Base-by-base conservation (phyloP, 768 basidiomycete genomes). In the Mycena maculata region DNA sequence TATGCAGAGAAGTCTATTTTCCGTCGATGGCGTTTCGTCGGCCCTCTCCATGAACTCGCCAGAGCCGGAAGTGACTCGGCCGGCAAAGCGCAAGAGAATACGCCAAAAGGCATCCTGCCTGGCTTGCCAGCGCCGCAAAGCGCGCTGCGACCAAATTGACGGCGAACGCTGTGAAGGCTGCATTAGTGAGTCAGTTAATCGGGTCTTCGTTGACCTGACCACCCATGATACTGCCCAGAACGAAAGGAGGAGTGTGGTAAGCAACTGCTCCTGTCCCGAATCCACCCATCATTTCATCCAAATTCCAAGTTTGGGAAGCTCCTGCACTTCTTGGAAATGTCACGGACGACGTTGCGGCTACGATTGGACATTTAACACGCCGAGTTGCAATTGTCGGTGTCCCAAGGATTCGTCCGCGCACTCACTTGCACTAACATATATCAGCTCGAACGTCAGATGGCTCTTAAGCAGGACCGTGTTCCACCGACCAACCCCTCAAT, bases 71-170 rank as follows among this genome's bases (percentile, higher is more conserved):
- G 44, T 31, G 6, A 13, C 54, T 27, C 62, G 62, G 22, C 62
- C 62, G 7, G 53, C 62, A 30, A 63, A 63, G 16, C 62, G 62
- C 44, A 63, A 48, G 25, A 38, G 62, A 30, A 44, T 63, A 13
- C 62, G 62, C 44, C 62, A 55, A 36, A 63, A 63, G 45, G 53
- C 62, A 7, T 63, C 62, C 30, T 63, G 62, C 27, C 36, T 63
- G 1, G 44, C 53, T 13, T 63, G 62, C 38, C 62, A 63, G 22
- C 62, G 62, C 8, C 62, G 62, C 20, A 63, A 63, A 49, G 62
- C 33, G 20, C 62, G 62, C 8, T 63, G 62, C n/a, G 62, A 63
- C 16, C 62, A 63, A 38, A 55, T 63, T 1, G 62, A 63, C 16
- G 47, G 53, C 41, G 62, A 63, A 23, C 54, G 62, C 0, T 63